phyloP scores from a whole-genome alignment of 148 eudicot species.

The Rheum nobile region DNA sequence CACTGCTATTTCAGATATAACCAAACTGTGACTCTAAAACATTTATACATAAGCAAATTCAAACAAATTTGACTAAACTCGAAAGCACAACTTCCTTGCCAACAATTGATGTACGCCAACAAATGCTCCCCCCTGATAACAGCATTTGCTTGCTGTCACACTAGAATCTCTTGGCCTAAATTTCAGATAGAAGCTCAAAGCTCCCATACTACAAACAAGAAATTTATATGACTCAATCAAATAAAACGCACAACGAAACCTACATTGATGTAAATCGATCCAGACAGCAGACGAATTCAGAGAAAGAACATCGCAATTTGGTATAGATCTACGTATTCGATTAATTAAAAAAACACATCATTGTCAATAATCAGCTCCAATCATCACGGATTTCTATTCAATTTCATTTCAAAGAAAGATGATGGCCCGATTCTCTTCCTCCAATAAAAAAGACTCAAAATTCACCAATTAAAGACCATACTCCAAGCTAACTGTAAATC shows the following conservation, averaged over 20 bases:
- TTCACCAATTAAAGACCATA: neutral
- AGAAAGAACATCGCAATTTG: neutral
- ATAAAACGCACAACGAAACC: neutral
- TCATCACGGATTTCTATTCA: neutral
- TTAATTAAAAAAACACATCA: neutral
- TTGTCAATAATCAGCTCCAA: neutral
- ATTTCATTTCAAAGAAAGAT: neutral
- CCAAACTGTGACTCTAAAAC: neutral
- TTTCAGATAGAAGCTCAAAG: neutral
- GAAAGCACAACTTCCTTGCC: neutral
- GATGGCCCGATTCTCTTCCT: neutral
- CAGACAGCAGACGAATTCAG: neutral
- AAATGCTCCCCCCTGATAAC: neutral
- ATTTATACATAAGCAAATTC: too few species aligned
- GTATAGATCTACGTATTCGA: neutral
- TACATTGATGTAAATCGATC: neutral
- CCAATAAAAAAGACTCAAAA: neutral
- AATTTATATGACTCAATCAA: neutral
- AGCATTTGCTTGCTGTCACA: neutral
- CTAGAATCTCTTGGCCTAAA: neutral
- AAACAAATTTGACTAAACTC: neutral
- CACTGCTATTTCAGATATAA: neutral
- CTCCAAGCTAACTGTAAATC: neutral
- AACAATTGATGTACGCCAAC: neutral
- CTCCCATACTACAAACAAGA: neutral